Percentiles rank a stretch among this genome's conserved stretches.
These are phyloP conservation scores for Paxillus ammoniavirescens DNA, from an alignment of 768 basidiomycete genomes.

Conservation along the genomic window DNA sequence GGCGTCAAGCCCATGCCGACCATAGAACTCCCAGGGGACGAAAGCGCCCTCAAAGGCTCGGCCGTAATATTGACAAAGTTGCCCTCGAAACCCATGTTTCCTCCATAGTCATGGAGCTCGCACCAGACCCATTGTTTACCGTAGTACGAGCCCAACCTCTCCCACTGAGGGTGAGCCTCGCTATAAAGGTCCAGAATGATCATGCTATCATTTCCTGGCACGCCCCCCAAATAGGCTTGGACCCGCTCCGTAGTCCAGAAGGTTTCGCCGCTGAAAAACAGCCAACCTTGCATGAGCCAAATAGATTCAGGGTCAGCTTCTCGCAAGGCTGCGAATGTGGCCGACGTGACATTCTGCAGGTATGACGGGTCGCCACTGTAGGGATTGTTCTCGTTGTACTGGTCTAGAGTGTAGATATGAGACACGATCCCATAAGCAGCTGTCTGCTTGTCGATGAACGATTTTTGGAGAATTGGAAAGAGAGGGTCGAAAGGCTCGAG, in stretches of 20 bases:
- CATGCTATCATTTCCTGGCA: conserved; percentile 35
- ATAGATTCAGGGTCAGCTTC: conserved; percentile 39
- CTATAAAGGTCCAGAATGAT: conserved; percentile 42
- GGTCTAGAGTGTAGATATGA: conserved; percentile 44
- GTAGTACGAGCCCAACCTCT: conserved; percentile 37
- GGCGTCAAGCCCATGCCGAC: conserved; percentile 38
- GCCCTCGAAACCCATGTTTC: conserved; percentile 38
- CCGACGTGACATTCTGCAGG: conserved; percentile 32
- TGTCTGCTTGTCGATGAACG: conserved; percentile 38
- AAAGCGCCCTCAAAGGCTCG: conserved; percentile 32
- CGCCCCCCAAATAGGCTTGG: conserved; percentile 39
- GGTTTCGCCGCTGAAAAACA: conserved; percentile 34
- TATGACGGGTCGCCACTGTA: conserved; percentile 33
- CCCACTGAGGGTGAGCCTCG: conserved; percentile 42
- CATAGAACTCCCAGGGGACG: conserved; percentile 32
- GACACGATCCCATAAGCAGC: conserved; percentile 37
- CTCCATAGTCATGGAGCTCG: conserved; percentile 39
- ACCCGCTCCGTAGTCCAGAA: conserved; percentile 43
- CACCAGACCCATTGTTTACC: conserved; percentile 44
- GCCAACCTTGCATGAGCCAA: conserved; percentile 45
- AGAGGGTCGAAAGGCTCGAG: conserved; percentile 41
- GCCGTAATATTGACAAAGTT: conserved; percentile 35
- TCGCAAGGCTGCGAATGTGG: conserved; percentile 35
- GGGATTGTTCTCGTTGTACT: conserved; percentile 43
- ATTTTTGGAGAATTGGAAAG: conserved; percentile 34